Percentiles rank a stretch among this genome's conserved stretches.
Evolutionary conservation across 176 grass and related monocot genomes (phyloP).

Genomic region (Bolboschoenus planiculmis): DNA sequence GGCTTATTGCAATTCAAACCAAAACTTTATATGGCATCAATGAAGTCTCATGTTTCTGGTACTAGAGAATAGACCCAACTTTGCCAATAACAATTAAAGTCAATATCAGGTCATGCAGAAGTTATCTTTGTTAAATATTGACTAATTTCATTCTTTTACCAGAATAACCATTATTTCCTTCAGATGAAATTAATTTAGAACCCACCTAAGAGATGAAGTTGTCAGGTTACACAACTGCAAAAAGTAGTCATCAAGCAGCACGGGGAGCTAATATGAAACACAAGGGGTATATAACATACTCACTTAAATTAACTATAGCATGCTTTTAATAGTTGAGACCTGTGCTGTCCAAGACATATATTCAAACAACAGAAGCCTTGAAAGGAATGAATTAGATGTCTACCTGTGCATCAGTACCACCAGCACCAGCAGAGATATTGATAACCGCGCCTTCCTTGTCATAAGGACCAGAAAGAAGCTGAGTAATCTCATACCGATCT

Average conservation of each 20-base stretch:
- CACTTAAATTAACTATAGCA: not conserved
- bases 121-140: not conserved
- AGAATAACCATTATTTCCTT: not conserved
- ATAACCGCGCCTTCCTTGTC: conserved; percentile 94
- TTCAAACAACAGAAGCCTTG: conserved; percentile 5
- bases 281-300: not conserved
- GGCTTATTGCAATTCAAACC: not conserved
- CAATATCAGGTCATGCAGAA: not conserved
- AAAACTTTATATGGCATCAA: not conserved
- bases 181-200: not conserved
- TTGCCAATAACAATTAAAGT: not conserved
- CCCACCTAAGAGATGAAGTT: not conserved
- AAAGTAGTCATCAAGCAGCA: not conserved
- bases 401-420: conserved; percentile 95
- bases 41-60: not conserved
- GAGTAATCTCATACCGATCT: conserved; percentile 75
- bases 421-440: conserved; percentile 88
- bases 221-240: not conserved
- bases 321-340: not conserved
- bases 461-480: conserved; percentile 97
- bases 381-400: conserved; percentile 13
- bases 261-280: not conserved
- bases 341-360: not conserved
- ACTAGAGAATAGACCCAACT: not conserved
- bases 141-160: not conserved